Base-by-base conservation (phyloP, 1,139 yeast species). In the Yarrowia galli region DNA sequence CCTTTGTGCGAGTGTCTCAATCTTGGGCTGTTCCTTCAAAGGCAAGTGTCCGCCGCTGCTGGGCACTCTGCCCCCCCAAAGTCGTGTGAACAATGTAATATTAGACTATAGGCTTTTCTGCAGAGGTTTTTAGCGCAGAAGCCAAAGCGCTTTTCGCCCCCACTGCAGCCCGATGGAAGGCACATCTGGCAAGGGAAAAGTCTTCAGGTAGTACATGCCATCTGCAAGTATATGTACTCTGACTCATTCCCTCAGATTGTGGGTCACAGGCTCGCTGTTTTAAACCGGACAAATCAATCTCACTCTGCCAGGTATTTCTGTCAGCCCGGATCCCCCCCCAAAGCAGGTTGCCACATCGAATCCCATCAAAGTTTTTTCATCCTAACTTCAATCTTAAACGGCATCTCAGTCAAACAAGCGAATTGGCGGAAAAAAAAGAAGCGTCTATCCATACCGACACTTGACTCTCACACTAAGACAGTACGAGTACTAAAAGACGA, bases 141-240 rank as follows among this genome's bases (percentile, higher is more conserved):
- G 18, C 48, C 49, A 40, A 40, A 56, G 18, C 15, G 25, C 10
- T 9, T 25, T 40, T 56, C 38, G 48, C 38, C 63, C 61, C 63
- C 63, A 42, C 63, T 56, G 63, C 63, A 56, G 63, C 63, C 51
- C 28, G 49, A 43, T 43, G 49, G 51, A 28, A 43, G 51, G 22
- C 51, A 43, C 64, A 58, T 43, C 42, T 56, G 46, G 63, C 48
- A 38, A 25, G 64, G 51, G 49, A 58, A 58, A 58, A 58, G 64
- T 58, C 64, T 43, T 58, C 64, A 28, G 32, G 40, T 42, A 20
- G 22, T 43, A 58, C 64, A 58, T 58, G 64, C 49, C 42, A 18
- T n/a, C 64, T 58, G 64, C 64, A 58, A 20, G 28, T 58, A 43
- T 43, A 58, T 58, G 64, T 58, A 58, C 51, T 58, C 51, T 58